Percentiles rank a stretch among this genome's conserved stretches.
These are phyloP conservation scores for Acanthamoeba lenticulata DNA, from an alignment of 208 protist genomes.

Conservation along the genomic window DNA sequence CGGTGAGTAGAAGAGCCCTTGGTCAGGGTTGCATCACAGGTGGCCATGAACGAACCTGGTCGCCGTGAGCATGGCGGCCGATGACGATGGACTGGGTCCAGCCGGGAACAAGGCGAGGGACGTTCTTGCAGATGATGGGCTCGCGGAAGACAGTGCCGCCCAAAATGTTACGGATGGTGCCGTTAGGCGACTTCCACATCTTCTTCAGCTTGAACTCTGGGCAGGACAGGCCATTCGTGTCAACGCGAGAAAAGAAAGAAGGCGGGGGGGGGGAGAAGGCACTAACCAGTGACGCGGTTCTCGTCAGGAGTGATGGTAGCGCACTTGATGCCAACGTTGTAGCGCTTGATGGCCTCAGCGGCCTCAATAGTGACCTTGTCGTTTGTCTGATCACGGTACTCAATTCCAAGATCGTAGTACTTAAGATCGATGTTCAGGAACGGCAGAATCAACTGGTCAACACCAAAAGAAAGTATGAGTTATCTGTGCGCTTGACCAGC, in stretches of 20 bases:
- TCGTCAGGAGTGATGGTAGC: conserved; percentile 99
- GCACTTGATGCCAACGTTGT: conserved; percentile 98
- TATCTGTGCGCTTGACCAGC: too few relatives aligned
- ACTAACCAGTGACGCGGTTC: conserved; percentile 91
- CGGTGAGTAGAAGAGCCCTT: not conserved
- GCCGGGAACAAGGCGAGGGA: conserved; percentile 85
- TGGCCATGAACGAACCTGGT: conserved; percentile 79
- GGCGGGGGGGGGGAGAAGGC: not conserved
- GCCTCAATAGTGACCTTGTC: conserved; percentile 84
- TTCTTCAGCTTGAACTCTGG: conserved; percentile 96
- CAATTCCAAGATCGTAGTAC: conserved; percentile 97
- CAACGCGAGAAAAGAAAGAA: not conserved
- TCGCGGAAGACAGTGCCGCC: conserved; percentile 98
- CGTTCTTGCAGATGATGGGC: conserved; percentile 91
- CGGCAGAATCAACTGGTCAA: conserved; percentile 94
- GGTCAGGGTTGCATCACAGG: not conserved
- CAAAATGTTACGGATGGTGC: conserved; percentile 98
- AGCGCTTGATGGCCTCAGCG: conserved; percentile 93
- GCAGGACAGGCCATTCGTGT: not conserved
- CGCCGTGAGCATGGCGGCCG: conserved; percentile 96
- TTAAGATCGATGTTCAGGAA: conserved; percentile 96
- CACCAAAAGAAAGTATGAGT: too few relatives aligned
- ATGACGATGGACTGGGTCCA: conserved; percentile 97
- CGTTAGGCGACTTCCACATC: conserved; percentile 98
- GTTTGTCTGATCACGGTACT: conserved; percentile 87